Evolutionary conservation across 1,284 basidiomycete species (phyloP).

Genomic region (Abortiporus biennis): DNA sequence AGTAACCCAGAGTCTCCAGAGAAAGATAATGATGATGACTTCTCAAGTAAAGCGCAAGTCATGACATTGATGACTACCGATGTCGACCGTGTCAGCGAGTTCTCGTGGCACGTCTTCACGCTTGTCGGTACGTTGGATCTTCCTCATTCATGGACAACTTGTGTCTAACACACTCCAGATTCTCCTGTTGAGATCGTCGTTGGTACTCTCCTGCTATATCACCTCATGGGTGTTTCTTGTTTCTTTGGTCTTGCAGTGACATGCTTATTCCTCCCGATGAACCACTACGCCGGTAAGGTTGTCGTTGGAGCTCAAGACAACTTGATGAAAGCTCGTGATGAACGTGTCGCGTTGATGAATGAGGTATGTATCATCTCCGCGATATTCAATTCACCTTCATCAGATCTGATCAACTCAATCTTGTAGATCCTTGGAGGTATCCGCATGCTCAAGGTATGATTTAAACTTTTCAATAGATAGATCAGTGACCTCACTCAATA

Average conservation of each 20-base stretch:
- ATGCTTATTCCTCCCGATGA: constrained; percentile 80
- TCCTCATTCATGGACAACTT: not conserved
- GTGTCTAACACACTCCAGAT: not conserved
- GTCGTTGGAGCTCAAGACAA: constrained; percentile 83
- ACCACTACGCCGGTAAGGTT: constrained; percentile 82
- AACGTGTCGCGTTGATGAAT: constrained; percentile 89
- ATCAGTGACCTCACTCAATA: not conserved
- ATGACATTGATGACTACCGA: constrained; percentile 89
- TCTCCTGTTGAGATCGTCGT: constrained; percentile 84
- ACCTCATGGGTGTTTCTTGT: constrained; percentile 73
- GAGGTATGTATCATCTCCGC: constrained; percentile 44
- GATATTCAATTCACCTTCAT: constrained; percentile 5
- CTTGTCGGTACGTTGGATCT: constrained; percentile 43
- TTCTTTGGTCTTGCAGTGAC: constrained; percentile 82
- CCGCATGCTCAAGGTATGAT: constrained; percentile 77
- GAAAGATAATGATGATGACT: constrained; percentile 55
- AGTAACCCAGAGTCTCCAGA: constrained; percentile 17
- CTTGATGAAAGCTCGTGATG: constrained; percentile 88
- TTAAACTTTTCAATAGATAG: not conserved
- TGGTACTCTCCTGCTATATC: constrained; percentile 76
- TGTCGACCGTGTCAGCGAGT: constrained; percentile 84
- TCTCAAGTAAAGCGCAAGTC: constrained; percentile 87
- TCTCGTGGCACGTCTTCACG: constrained; percentile 74
- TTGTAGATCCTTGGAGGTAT: constrained; percentile 75
- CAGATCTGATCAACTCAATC: constrained; percentile 1